phyloP scores from a whole-genome alignment of 768 basidiomycete species.

The Lactifluus piperatus region DNA sequence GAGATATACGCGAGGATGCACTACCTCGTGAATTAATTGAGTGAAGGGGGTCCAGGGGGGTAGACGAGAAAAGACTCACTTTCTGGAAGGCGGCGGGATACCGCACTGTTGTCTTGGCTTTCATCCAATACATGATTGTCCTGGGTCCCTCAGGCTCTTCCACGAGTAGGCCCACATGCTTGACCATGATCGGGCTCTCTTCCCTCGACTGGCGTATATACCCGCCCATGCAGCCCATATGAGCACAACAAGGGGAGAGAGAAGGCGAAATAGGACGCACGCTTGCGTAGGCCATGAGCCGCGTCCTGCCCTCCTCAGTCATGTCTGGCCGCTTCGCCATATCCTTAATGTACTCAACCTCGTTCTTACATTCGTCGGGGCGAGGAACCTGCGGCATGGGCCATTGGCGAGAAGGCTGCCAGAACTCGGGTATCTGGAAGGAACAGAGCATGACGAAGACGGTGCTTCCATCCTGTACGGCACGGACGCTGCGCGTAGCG shows the following conservation, averaged over 20 bases:
- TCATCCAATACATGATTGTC: slow-evolving; percentile 72
- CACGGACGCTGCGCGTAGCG: slow-evolving; percentile 44
- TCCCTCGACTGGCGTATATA: slow-evolving; percentile 45
- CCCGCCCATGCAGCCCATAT: not conserved
- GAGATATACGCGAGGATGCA: slow-evolving; percentile 76
- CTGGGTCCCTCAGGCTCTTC: slow-evolving; percentile 37
- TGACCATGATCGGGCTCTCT: slow-evolving; percentile 62
- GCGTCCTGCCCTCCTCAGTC: slow-evolving; percentile 29
- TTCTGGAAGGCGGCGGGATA: slow-evolving; percentile 73
- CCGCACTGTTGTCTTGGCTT: slow-evolving; percentile 54
- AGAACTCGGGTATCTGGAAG: slow-evolving; percentile 72
- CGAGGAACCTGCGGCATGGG: slow-evolving; percentile 49
- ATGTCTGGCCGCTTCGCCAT: slow-evolving; percentile 30
- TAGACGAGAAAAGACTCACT: slow-evolving; percentile 29
- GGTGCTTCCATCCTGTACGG: slow-evolving; percentile 39
- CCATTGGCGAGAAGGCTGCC: slow-evolving; percentile 63
- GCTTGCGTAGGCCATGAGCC: slow-evolving; percentile 24
- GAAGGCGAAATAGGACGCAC: slow-evolving; percentile 17
- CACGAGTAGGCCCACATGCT: slow-evolving; percentile 39
- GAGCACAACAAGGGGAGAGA: not conserved
- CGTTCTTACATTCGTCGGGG: slow-evolving; percentile 40
- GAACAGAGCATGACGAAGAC: slow-evolving; percentile 68
- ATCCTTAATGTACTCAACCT: slow-evolving; percentile 23
- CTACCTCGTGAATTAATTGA: slow-evolving; percentile 31
- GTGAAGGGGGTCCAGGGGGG: not conserved